A percentile compares a stretch with the other conserved stretches of the same genome.
Evolutionary conservation across 352 stramenopile species (phyloP).

Genomic region (Aphanomyces stellatus): DNA sequence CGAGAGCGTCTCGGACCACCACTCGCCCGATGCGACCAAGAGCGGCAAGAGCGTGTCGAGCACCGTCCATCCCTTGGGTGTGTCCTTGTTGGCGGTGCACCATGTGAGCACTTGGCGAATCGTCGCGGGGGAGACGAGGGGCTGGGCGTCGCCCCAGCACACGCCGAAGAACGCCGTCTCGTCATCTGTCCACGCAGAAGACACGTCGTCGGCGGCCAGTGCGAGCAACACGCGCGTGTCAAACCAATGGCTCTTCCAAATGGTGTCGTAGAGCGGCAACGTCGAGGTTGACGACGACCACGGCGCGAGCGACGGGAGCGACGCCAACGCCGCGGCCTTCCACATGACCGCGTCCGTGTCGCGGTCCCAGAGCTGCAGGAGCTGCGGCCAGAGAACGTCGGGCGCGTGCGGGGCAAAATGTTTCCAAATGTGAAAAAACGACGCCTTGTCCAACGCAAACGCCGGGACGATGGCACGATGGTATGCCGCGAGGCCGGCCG

Average conservation of each 20-base stretch:
- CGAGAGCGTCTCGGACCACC: background rate
- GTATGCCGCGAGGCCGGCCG: background rate
- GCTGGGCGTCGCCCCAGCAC: background rate
- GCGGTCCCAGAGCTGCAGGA: background rate
- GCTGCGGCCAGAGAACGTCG: constrained; percentile 5
- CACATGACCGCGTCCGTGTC: constrained; percentile 53
- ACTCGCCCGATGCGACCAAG: background rate
- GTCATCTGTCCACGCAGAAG: background rate
- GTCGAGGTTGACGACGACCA: constrained; percentile 24
- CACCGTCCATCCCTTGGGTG: background rate
- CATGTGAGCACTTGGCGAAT: background rate
- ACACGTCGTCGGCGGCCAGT: background rate
- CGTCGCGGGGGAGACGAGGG: background rate
- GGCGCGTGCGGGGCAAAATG: background rate
- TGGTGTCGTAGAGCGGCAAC: background rate
- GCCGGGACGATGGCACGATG: background rate
- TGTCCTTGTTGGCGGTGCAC: background rate
- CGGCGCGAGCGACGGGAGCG: constrained; percentile 33
- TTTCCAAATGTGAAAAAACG: background rate
- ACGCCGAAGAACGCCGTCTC: background rate
- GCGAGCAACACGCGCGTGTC: background rate
- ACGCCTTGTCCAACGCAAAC: background rate
- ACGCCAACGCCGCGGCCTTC: constrained; percentile 44
- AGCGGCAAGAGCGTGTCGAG: background rate
- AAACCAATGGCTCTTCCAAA: constrained; percentile 9